Conservation (phyloP, 495 filamentous ascomycete species). For the Aspergillus taichungensis region DNA sequence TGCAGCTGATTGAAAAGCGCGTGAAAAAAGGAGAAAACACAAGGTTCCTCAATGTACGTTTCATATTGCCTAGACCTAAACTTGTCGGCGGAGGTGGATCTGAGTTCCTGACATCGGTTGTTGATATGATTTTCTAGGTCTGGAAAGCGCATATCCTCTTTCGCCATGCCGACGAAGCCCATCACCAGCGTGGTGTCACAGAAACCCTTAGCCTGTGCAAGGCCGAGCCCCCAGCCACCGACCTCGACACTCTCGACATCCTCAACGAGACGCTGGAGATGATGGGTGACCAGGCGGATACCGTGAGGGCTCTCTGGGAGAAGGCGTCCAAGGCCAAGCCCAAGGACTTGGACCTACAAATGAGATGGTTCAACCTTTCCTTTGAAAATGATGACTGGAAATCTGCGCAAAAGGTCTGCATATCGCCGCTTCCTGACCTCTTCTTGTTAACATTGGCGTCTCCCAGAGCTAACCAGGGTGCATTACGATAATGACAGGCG, state of each 20-base stretch:
- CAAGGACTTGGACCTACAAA: slow-evolving; percentile 42
- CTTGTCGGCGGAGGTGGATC: too few species aligned
- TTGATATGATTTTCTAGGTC: slow-evolving; percentile 20
- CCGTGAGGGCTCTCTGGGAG: slow-evolving; percentile 43
- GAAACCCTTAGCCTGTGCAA: slow-evolving; percentile 40
- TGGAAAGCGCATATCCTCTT: slow-evolving; percentile 46
- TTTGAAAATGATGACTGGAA: slow-evolving; percentile 45
- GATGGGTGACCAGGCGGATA: slow-evolving; percentile 23
- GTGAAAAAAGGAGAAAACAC: slow-evolving; percentile 52
- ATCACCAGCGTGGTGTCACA: slow-evolving; percentile 33
- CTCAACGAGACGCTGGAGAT: slow-evolving; percentile 29
- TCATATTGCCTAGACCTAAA: slow-evolving; percentile 5
- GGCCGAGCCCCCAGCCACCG: slow-evolving; percentile 39
- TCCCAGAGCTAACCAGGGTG: neutral
- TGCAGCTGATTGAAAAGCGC: slow-evolving; percentile 51
- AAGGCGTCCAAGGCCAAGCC: slow-evolving; percentile 44
- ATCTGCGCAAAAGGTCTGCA: slow-evolving; percentile 47
- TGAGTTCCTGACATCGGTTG: too few species aligned
- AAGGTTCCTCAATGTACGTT: slow-evolving; percentile 28
- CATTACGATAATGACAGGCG: slow-evolving; percentile 26
- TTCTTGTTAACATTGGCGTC: neutral
- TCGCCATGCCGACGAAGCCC: slow-evolving; percentile 34
- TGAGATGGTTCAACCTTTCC: slow-evolving; percentile 43
- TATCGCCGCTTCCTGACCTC: neutral
- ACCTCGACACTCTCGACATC: slow-evolving; percentile 43